Conservation (phyloP, 2,329 filamentous ascomycete species). For the Colletotrichum gloeosporioides region DNA sequence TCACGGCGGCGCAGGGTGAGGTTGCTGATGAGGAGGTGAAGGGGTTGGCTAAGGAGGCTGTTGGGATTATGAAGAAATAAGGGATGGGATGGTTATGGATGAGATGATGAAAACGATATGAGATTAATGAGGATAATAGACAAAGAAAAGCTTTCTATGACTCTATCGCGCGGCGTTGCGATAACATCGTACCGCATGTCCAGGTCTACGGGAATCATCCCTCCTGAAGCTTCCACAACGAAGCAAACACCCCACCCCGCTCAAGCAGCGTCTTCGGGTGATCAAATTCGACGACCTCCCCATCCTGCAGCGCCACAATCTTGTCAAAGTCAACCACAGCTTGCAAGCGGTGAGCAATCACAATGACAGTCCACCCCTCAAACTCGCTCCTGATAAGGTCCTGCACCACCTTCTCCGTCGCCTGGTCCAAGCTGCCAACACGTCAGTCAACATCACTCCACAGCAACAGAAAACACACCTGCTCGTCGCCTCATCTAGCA, state of each 20-base stretch:
- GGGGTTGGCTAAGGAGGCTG: background rate
- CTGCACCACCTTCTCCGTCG: constrained; percentile 36
- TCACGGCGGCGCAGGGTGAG: background rate
- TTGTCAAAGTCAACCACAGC: constrained; percentile 57
- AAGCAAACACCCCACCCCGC: background rate
- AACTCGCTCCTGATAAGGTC: constrained; percentile 33
- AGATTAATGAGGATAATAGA: background rate
- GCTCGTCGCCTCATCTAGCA: constrained; percentile 45
- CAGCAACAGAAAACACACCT: too few relatives aligned
- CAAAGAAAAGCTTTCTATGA: background rate
- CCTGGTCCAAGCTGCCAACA: constrained; percentile 30
- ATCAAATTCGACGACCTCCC: constrained; percentile 1
- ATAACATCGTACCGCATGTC: background rate
- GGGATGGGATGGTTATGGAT: background rate
- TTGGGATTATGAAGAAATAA: constrained; percentile 6
- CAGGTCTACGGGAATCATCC: background rate
- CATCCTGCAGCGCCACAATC: constrained; percentile 35
- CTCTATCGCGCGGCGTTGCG: fast-evolving
- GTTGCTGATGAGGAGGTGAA: background rate
- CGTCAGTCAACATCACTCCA: constrained; percentile 32
- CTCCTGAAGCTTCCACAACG: constrained; percentile 10
- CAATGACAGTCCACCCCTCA: constrained; percentile 50
- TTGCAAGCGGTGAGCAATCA: constrained; percentile 43
- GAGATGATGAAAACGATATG: background rate
- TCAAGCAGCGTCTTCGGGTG: background rate